phyloP scores from a whole-genome alignment of 2,329 filamentous ascomycete species.

The Aspergillus fumigatiaffinis region DNA sequence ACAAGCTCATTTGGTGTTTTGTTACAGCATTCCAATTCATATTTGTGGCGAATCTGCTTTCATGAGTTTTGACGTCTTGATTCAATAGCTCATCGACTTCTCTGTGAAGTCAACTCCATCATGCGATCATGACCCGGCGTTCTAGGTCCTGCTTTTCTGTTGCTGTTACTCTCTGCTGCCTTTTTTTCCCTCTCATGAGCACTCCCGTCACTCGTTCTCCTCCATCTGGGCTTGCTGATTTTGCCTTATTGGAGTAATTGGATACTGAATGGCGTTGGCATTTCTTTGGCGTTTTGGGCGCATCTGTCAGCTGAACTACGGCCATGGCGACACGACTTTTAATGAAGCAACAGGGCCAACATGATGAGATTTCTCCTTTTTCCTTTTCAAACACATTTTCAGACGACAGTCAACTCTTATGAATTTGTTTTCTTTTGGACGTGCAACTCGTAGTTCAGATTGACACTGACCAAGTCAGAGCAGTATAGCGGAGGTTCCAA shows the following conservation, averaged over 20 bases:
- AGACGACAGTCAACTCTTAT: constrained; percentile 7
- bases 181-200: constrained; percentile 4
- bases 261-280: constrained; percentile 17
- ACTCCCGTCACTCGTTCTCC: constrained; percentile 4
- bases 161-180: constrained; percentile 6
- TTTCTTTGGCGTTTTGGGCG: constrained; percentile 20
- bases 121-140: constrained; percentile 23
- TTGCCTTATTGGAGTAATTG: constrained; percentile 7
- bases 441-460: constrained; percentile 10
- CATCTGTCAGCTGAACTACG: constrained; percentile 15
- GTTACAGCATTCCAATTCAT: neutral
- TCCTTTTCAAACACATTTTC: constrained; percentile 7
- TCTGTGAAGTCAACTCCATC: neutral
- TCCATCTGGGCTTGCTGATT: neutral
- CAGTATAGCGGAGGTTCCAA: neutral
- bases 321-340: constrained; percentile 22
- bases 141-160: constrained; percentile 8
- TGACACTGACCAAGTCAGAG: neutral
- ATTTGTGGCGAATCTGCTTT: neutral
- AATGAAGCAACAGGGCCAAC: constrained; percentile 21
- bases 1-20: constrained; percentile 3
- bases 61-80: neutral
- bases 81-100: neutral
- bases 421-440: constrained; percentile 5
- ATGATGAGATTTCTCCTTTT: constrained; percentile 15